Evolutionary conservation across 2,329 filamentous ascomycete genomes (phyloP).

Genomic region (Pyrenophora graminea): DNA sequence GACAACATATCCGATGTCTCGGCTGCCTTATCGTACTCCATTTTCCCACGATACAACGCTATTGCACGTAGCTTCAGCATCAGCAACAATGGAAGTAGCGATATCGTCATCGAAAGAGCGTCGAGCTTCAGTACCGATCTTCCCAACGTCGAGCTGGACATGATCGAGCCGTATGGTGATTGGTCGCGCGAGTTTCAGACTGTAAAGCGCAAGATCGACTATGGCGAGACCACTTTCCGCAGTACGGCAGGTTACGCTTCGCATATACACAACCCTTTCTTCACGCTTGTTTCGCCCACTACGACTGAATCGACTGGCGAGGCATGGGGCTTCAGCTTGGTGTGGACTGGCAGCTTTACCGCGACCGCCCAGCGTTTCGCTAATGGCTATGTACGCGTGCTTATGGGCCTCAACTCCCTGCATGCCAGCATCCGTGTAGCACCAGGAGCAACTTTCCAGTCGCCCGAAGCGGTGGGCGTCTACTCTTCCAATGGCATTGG

Average conservation of each 20-base stretch:
- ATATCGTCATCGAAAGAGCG: constrained; percentile 60
- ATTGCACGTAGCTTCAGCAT: constrained; percentile 65
- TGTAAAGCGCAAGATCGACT: constrained; percentile 60
- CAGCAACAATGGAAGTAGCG: constrained; percentile 60
- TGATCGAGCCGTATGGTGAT: constrained; percentile 66
- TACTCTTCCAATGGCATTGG: constrained; percentile 64
- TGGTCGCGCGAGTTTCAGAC: constrained; percentile 65
- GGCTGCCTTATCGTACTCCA: constrained; percentile 65
- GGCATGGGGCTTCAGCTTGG: constrained; percentile 67
- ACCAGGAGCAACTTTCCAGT: constrained; percentile 61
- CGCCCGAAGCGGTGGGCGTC: constrained; percentile 66
- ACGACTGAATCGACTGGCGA: constrained; percentile 66
- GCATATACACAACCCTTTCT: constrained; percentile 67
- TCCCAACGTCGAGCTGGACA: constrained; percentile 63
- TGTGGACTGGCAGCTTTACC: constrained; percentile 67
- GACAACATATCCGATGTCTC: constrained; percentile 63
- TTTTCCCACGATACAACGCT: constrained; percentile 66
- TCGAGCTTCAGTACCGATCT: constrained; percentile 66
- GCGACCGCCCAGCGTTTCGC: constrained; percentile 66
- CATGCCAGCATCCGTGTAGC: constrained; percentile 63
- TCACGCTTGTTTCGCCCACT: constrained; percentile 59
- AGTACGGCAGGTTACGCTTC: constrained; percentile 66
- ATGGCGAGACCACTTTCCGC: constrained; percentile 59
- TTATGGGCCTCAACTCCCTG: constrained; percentile 64
- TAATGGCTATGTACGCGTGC: constrained; percentile 63